Base-by-base conservation (phyloP, 73 alveolate genomes). In the Uronychia binucleata region DNA sequence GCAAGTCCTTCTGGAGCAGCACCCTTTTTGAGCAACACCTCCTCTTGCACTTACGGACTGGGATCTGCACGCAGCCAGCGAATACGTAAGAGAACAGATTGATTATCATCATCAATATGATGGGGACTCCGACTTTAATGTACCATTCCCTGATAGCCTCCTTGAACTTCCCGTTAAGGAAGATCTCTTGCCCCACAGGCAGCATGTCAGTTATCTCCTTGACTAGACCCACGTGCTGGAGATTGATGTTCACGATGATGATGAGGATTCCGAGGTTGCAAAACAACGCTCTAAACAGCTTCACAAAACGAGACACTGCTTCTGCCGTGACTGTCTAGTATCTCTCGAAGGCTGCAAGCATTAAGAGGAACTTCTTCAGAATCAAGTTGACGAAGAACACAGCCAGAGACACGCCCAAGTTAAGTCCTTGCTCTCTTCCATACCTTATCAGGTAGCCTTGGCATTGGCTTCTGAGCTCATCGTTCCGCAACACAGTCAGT, bases 211-310 rank as follows among this genome's bases (percentile, higher is more conserved):
- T 33, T 29, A 81, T 81, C 0, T 58, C 58, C n/a, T 30, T 27
- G 1, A 81, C 57, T 14, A 81, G 26, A 19, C 46, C 26, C 11
- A 32, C 28, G 11, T 59, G 57, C 75, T 81, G 58, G 26, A 81
- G 35, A 27, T 81, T 81, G 32, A 78, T 78, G 30, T 81, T 81
- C 14, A 58, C 67, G 33, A 77, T 14, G 8, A 58, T n/a, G 77
- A 79, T 79, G 30, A 79, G 59, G 30, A 79, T 34, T 26, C 86
- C 86, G 25, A 58, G 32, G 28, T 79, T 79, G 57, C 34, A 26
- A 34, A 31, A 79, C 67, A 79, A 19, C 0, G 59, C 35, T 14
- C 34, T 30, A 57, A 79, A 79, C 28, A 79, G 57, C 28, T 79
- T 58, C 30, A 79, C 46, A 1, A 57, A 31, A 26, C 30, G 11